Percentiles rank a stretch among this genome's conserved stretches.
These are phyloP conservation scores for Polyporus tsugae DNA, from an alignment of 1,284 basidiomycete species.

Conservation along the genomic window DNA sequence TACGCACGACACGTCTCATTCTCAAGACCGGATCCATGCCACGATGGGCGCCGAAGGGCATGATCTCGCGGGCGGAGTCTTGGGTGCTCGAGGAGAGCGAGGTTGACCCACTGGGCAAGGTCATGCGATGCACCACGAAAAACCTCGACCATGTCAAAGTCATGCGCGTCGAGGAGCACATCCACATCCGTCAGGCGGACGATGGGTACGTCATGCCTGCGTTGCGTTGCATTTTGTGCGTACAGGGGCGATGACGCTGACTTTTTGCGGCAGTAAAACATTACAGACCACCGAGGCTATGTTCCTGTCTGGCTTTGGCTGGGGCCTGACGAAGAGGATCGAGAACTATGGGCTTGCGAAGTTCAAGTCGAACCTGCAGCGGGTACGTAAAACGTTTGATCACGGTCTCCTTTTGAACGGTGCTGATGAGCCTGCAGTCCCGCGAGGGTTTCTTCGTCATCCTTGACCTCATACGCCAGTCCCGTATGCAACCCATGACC, in stretches of 20 bases:
- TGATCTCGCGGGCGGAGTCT: conserved; percentile 76
- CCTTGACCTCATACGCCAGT: conserved; percentile 76
- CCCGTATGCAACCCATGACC: conserved; percentile 74
- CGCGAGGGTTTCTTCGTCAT: conserved; percentile 83
- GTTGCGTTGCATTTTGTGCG: conserved; percentile 2
- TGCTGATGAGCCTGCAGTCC: conserved; percentile 57
- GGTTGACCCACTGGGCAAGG: conserved; percentile 79
- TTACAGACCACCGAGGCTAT: conserved; percentile 79
- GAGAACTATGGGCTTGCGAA: conserved; percentile 79
- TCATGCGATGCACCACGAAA: conserved; percentile 75
- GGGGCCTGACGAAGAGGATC: conserved; percentile 83
- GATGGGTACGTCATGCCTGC: conserved; percentile 62
- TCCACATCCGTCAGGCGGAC: conserved; percentile 65
- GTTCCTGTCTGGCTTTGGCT: conserved; percentile 81
- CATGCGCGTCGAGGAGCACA: conserved; percentile 81
- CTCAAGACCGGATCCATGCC: conserved; percentile 92
- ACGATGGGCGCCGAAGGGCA: conserved; percentile 88
- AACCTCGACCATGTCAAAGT: conserved; percentile 89
- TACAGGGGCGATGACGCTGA: conserved; percentile 16
- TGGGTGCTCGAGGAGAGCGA: conserved; percentile 95
- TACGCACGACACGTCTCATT: conserved; percentile 91
- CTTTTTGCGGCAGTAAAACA: conserved; percentile 61
- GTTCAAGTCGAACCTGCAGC: conserved; percentile 83
- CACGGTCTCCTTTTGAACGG: conserved; percentile 17
- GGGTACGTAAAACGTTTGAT: conserved; percentile 51